A percentile compares a stretch with the other conserved stretches of the same genome.
Conservation (phyloP, 441 rosid genomes). For the Jatropha podagrica region DNA sequence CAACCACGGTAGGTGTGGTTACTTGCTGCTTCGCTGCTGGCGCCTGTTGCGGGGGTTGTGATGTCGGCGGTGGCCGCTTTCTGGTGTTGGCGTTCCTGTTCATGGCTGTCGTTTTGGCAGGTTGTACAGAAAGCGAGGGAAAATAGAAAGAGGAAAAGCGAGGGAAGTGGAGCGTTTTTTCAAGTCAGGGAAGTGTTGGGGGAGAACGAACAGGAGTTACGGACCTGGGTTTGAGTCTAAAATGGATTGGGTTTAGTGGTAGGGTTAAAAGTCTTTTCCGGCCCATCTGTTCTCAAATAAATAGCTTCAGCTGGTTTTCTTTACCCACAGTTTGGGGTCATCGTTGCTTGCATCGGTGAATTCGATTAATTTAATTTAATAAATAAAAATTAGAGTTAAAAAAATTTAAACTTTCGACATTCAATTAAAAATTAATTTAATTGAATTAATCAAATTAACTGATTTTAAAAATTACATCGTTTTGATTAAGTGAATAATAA, state of each 20-base stretch:
- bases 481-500: no score
- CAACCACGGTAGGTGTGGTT: conserved; percentile 42
- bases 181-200: not conserved
- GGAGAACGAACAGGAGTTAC: not conserved
- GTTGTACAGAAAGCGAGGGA: conserved; percentile 16
- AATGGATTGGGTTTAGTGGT: not conserved
- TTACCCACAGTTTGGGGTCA: no score
- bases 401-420: no score
- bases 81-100: conserved; percentile 37
- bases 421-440: no score
- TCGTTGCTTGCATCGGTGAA: no score
- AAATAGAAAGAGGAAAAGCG: conserved; percentile 3
- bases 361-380: no score
- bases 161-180: not conserved
- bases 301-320: no score
- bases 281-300: no score
- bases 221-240: not conserved
- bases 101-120: conserved; percentile 28
- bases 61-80: conserved; percentile 68
- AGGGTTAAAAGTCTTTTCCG: not conserved
- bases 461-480: no score
- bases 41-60: conserved; percentile 33
- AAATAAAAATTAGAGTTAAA: no score
- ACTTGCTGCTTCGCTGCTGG: conserved; percentile 58
- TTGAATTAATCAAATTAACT: no score